phyloP scores from a whole-genome alignment of 2,329 filamentous ascomycete genomes.

The Trichophyton equinum region DNA sequence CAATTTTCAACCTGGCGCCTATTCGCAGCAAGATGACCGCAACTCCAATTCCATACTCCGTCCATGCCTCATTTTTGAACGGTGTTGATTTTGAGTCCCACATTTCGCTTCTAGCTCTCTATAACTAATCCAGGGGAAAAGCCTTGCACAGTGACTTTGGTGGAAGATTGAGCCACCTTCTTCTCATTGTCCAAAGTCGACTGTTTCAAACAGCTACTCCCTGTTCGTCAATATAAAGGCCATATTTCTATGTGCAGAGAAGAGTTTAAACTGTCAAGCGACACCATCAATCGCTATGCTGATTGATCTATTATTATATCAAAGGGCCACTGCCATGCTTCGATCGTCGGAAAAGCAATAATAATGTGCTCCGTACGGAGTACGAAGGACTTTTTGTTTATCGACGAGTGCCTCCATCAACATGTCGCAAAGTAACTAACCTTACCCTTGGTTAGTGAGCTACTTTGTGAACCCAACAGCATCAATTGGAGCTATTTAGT shows the following conservation, averaged over 20 bases:
- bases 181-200: neutral
- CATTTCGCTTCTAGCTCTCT: neutral
- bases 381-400: neutral
- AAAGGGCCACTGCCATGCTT: neutral
- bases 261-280: neutral
- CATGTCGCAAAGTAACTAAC: neutral
- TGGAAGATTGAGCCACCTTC: neutral
- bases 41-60: conserved; percentile 32
- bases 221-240: neutral
- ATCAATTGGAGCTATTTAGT: neutral
- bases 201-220: neutral
- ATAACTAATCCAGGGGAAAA: neutral
- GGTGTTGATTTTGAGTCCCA: conserved; percentile 19
- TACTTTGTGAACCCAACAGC: neutral
- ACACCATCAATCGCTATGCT: neutral
- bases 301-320: neutral
- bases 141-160: neutral
- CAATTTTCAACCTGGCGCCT: conserved; percentile 28
- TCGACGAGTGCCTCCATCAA: neutral
- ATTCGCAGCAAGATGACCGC: conserved; percentile 29
- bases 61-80: conserved; percentile 35
- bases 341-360: neutral
- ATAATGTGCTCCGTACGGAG: neutral
- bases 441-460: neutral
- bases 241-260: neutral